phyloP scores from a whole-genome alignment of 352 stramenopile species.

The Globisporangium recalcitrans region DNA sequence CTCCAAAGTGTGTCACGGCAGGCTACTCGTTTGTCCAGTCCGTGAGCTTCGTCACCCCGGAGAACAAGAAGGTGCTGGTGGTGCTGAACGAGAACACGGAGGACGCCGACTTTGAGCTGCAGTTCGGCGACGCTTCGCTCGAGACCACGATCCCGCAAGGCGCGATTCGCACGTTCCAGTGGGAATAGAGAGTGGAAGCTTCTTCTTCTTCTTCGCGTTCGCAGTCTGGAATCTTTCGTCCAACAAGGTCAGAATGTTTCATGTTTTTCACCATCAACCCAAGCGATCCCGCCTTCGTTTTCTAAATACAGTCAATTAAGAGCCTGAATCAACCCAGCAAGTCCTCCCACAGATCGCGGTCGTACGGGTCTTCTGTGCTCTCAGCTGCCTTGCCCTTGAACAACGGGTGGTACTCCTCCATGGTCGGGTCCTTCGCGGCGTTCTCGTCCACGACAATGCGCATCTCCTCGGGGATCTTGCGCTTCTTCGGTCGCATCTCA shows the following conservation, averaged over 20 bases:
- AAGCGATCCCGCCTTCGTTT: neutral
- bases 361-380: slow-evolving; percentile 38
- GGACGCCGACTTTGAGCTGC: slow-evolving; percentile 55
- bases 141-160: slow-evolving; percentile 46
- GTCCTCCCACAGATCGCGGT: slow-evolving; percentile 67
- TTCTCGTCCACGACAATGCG: slow-evolving; percentile 33
- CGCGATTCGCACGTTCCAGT: slow-evolving; percentile 72
- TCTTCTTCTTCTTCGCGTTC: neutral
- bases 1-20: slow-evolving; percentile 64
- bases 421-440: slow-evolving; percentile 17
- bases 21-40: slow-evolving; percentile 76
- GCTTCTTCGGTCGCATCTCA: slow-evolving; percentile 70
- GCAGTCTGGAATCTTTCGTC: neutral
- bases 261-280: slow-evolving; percentile 1
- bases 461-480: slow-evolving; percentile 69
- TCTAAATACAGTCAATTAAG: slow-evolving; percentile 9
- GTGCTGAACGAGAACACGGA: slow-evolving; percentile 86
- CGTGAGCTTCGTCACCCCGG: slow-evolving; percentile 61
- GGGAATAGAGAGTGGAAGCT: slow-evolving; percentile 23
- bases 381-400: slow-evolving; percentile 18
- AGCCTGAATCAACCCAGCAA: slow-evolving; percentile 37
- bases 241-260: slow-evolving; percentile 3
- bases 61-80: slow-evolving; percentile 71
- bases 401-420: slow-evolving; percentile 43
- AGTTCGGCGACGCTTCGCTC: slow-evolving; percentile 36